Base-by-base conservation (phyloP, 176 grass and related monocot species). In the Avena insularis region DNA sequence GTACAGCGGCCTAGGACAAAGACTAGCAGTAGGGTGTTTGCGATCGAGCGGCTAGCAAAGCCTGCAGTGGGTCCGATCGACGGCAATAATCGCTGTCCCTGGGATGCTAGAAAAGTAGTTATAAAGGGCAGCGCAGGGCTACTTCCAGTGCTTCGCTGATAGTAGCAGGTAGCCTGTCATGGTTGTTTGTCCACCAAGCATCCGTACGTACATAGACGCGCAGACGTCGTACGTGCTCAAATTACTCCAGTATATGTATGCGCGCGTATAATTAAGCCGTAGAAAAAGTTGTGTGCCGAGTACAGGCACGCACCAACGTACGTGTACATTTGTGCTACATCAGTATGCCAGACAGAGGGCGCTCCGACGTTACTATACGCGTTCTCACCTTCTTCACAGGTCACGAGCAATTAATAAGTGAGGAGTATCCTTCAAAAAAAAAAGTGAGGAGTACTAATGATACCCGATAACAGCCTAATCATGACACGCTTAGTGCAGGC, bases 111-210 rank as follows among this genome's bases (percentile, higher is more conserved):
- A 27, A 23, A 20, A 17, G 23, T 33, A 66, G 12, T 12, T 31
- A 13, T 33, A 5, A 68, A 70, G 7, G 9, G 23, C 35, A 67
- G 15, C 16, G 86, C 47, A 36, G 79, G 80, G 74, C 64, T 43
- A n/a, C 64, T 43, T 1, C 23, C 14, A 3, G 46, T 48, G 46
- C 9, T 47, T 47, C 51, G 2, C 5, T 40, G 5, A 0, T 40
- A 40, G 38, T 5, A 1, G 68, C 13, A 55, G 86, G 79, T 55
- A 63, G 43, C 12, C 64, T 79, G 81, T 84, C 87, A 29, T 54
- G 29, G 81, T 84, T 54, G 75, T 61, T 84, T 79, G 75, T 64
- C 25, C 75, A 0, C 66, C 53, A 89, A 70, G 75, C 12, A 4
- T 51, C n/a, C 63, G 54, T 21, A 55, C 0, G 25, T 33, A 40